Evolutionary conservation across 495 filamentous ascomycete genomes (phyloP).

Genomic region (Filosporella fistucella): DNA sequence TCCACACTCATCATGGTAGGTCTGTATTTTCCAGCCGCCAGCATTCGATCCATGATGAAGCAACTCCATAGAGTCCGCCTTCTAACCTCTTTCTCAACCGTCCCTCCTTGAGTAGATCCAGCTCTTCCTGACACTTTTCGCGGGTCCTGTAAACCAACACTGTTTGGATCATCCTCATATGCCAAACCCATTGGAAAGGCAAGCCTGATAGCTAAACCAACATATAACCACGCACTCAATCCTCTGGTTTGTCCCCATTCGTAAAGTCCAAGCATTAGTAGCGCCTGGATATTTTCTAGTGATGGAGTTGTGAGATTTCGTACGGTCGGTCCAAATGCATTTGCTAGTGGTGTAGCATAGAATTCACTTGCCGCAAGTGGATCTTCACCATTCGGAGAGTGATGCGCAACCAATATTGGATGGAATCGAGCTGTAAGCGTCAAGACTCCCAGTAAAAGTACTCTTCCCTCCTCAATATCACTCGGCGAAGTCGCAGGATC

Average conservation of each 20-base stretch:
- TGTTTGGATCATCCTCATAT: slow-evolving; percentile 48
- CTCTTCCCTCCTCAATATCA: slow-evolving; percentile 37
- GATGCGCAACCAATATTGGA: slow-evolving; percentile 60
- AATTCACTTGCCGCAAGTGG: slow-evolving; percentile 70
- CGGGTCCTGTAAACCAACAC: slow-evolving; percentile 7
- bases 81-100: slow-evolving; percentile 69
- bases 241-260: slow-evolving; percentile 79
- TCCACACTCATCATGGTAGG: slow-evolving; percentile 63
- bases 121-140: slow-evolving; percentile 13
- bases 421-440: slow-evolving; percentile 79
- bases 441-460: slow-evolving; percentile 72
- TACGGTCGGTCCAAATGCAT: slow-evolving; percentile 51
- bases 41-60: slow-evolving; percentile 75
- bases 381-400: slow-evolving; percentile 45
- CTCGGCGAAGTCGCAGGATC: slow-evolving; percentile 22
- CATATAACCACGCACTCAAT: slow-evolving; percentile 70
- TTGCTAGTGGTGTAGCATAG: slow-evolving; percentile 68
- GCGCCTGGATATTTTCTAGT: slow-evolving; percentile 68
- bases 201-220: slow-evolving; percentile 71
- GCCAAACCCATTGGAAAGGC: slow-evolving; percentile 69
- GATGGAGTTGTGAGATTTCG: slow-evolving; percentile 48
- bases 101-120: slow-evolving; percentile 29
- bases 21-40: slow-evolving; percentile 71
- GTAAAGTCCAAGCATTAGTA: slow-evolving; percentile 79
- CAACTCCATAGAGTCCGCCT: slow-evolving; percentile 85